Percentiles rank a stretch among this genome's conserved stretches.
phyloP scores from a whole-genome alignment of 371 early-diverging fungal species.

The Catenaria anguillulae region DNA sequence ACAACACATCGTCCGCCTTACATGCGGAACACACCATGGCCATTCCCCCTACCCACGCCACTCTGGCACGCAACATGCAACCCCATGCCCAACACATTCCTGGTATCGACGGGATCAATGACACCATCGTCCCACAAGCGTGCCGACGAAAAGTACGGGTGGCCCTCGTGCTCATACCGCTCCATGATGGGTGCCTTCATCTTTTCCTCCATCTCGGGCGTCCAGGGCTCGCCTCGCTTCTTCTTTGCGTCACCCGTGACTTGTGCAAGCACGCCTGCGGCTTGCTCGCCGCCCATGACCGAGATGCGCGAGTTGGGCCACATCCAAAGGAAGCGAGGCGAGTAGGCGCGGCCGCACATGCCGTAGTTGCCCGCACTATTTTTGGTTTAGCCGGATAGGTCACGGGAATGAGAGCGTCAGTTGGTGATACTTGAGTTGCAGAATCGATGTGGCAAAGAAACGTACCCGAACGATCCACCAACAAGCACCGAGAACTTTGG shows the following conservation, averaged over 20 bases:
- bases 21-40: slow-evolving; percentile 96
- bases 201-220: slow-evolving; percentile 47
- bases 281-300: slow-evolving; percentile 98
- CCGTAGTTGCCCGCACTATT: slow-evolving; percentile 89
- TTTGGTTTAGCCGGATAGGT: background rate
- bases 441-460: background rate
- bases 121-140: slow-evolving; percentile 96
- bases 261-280: slow-evolving; percentile 84
- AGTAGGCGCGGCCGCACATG: slow-evolving; percentile 94
- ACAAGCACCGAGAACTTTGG: slow-evolving; percentile 89
- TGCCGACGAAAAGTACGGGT: slow-evolving; percentile 82
- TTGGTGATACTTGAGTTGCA: background rate
- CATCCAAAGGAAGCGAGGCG: slow-evolving; percentile 91
- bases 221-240: slow-evolving; percentile 64
- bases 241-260: slow-evolving; percentile 71
- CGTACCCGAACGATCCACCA: slow-evolving; percentile 66
- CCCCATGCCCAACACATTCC: slow-evolving; percentile 71
- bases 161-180: slow-evolving; percentile 85
- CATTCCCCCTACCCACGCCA: slow-evolving; percentile 2
- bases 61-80: slow-evolving; percentile 70
- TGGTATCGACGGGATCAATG: slow-evolving; percentile 81
- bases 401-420: slow-evolving; percentile 1
- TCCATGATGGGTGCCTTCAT: slow-evolving; percentile 78
- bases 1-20: no score
- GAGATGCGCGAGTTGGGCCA: slow-evolving; percentile 93